Evolutionary conservation across 2,329 filamentous ascomycete species (phyloP), one percentile per base, ranked within the genome.

Genomic region (Nothophoma quercina): DNA sequence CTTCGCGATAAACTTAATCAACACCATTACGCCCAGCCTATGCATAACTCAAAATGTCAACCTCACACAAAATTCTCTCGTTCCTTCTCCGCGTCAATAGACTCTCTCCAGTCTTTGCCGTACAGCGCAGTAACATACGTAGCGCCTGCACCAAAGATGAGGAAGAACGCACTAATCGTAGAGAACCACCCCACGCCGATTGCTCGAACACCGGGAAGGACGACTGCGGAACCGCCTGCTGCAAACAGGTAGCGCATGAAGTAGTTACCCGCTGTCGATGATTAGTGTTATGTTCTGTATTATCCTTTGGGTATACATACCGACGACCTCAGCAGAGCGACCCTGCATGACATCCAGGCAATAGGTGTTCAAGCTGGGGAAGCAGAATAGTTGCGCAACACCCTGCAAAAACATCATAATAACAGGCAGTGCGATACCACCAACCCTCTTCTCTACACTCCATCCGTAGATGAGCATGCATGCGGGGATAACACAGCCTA

Each of bases 171-270:
- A 40, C 81, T 85, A 51, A 92, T 87, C 1, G 89, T 92, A 36
- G 83, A 87, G 69, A 92, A 93, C 88, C 89, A 93, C 0, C 90
- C 91, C 0, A 93, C 86, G 3, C 91, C 90, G 47, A 95, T 88
- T 23, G 73, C 77, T 54, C 91, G 78, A n/a, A 92, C 82, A 1
- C 87, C 88, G 0, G 91, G 91, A 50, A 95, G 77, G 47, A 89
- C 89, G 1, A 85, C 83, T 0, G 88, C 90, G 2, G 86, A 89
- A 0, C 85, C 89, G 4, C 84, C 74, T 9, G 88, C 89, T 1
- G 86, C 90, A 60, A 92, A 89, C 5, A 91, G 68, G 71, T 93
- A 95, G 5, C 90, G 81, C 42, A 90, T 79, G 64, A 91, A 85
- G 71, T 93, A 95, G 71, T 93, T 95, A 0, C 89, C 88, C 0